phyloP scores from a whole-genome alignment of 768 basidiomycete genomes.

The Boletus reticuloceps region DNA sequence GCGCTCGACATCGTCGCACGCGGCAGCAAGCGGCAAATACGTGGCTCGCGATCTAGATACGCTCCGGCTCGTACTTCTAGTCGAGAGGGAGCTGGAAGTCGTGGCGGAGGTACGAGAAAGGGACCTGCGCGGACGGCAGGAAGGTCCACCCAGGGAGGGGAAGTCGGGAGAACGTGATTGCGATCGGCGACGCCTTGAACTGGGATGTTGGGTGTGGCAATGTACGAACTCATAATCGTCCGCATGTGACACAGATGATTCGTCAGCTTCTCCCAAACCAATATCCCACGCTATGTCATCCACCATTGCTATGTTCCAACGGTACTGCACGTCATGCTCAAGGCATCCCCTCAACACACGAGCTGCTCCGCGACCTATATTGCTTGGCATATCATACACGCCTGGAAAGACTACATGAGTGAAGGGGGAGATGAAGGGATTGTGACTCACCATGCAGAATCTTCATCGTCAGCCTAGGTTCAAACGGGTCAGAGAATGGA shows the following conservation, averaged over 20 bases:
- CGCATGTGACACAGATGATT: slow-evolving; percentile 26
- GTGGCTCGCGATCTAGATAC: slow-evolving; percentile 37
- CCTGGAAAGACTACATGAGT: slow-evolving; percentile 40
- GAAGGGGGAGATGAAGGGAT: neutral
- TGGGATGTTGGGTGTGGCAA: slow-evolving; percentile 13
- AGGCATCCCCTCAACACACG: slow-evolving; percentile 80
- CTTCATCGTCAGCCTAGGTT: slow-evolving; percentile 89
- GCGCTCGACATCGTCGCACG: slow-evolving; percentile 25
- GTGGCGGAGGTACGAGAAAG: slow-evolving; percentile 48
- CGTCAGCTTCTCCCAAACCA: slow-evolving; percentile 59
- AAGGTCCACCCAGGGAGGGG: slow-evolving; percentile 10
- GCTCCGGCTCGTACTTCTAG: slow-evolving; percentile 40
- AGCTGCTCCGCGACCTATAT: slow-evolving; percentile 59
- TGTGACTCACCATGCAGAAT: slow-evolving; percentile 73
- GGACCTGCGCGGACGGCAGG: slow-evolving; percentile 41
- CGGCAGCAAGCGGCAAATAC: slow-evolving; percentile 23
- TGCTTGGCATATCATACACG: slow-evolving; percentile 54
- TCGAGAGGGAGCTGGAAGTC: slow-evolving; percentile 38
- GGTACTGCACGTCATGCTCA: slow-evolving; percentile 51
- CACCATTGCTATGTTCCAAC: slow-evolving; percentile 83
- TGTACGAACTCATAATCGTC: slow-evolving; percentile 29
- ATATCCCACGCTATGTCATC: slow-evolving; percentile 80
- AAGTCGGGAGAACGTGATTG: slow-evolving; percentile 31
- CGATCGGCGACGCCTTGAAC: slow-evolving; percentile 17
- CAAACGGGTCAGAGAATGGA: slow-evolving; percentile 87